Evolutionary conservation across 2,329 filamentous ascomycete species (phyloP), one percentile per base, ranked within the genome.

Genomic region (Ceratocystiopsis sp.): DNA sequence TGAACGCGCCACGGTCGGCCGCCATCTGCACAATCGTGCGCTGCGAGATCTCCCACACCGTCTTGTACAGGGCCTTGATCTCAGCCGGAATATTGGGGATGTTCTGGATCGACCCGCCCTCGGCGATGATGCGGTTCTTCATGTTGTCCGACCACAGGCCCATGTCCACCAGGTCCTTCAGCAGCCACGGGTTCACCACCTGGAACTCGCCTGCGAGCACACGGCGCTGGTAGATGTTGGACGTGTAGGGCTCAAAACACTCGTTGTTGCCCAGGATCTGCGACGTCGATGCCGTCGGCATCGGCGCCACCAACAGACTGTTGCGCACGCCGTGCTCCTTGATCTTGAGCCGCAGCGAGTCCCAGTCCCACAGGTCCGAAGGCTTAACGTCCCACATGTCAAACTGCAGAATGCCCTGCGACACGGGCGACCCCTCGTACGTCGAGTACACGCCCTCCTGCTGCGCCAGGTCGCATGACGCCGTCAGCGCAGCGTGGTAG

Each of bases 91-190:
- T 95, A 65, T 93, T 96, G 58, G 89, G 84, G 50, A 98, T 89
- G 63, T 91, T 89, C 64, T 96, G 91, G 44, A 98, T 82, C 17
- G 89, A 96, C 52, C 91, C 91, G 52, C 84, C 84, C 49, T 95
- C 89, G 45, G 91, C 82, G 57, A 98, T 98, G 71, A 98, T 98
- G 55, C 91, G 86, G 72, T 98, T 98, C 80, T 98, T 98, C 91
- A 98, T 98, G 68, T 86, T 85, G 65, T 98, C 89, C 40, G 89
- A 95, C 91, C 91, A 98, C 38, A 98, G 73, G 48, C 91, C 91
- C 68, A 95, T 84, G 58, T 98, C 91, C 53, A 98, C 91, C 29
- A 98, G 78, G 56, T 98, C 91, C 72, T 94, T 95, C 48, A 98
- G 77, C 49, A 98, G 67, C 91, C 91, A 98, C 42, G 91, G 91